Base-by-base conservation (phyloP, 1,284 basidiomycete genomes). In the Trametes polyzona region DNA sequence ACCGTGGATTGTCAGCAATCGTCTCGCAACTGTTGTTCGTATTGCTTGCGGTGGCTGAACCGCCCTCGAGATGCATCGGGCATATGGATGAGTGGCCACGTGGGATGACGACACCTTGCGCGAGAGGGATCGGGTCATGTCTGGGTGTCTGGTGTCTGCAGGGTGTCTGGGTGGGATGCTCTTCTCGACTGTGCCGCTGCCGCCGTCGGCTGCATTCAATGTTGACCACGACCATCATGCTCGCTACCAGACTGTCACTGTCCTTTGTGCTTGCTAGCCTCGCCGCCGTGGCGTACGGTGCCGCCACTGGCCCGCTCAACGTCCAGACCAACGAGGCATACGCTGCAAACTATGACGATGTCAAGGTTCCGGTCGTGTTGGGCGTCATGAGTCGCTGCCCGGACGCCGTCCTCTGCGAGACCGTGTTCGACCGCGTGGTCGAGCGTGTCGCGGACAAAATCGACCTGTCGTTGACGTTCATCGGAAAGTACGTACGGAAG, bases 321-420 rank as follows among this genome's bases (percentile, higher is more conserved):
- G 65, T 72, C 52, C 72, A 78, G 46, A 29, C 49, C 16, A 23
- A 24, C 27, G 49, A 46, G 10, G 32, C 61, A 6, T 55, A 43
- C 50, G 27, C 64, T 66, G 37, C 50, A 51, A 17, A 19, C 58
- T 41, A 67, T 30, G 62, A 70, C 41, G 73, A 75, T 61, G 69
- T 77, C 65, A 84, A 83, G 73, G 87, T 80, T 2, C 78, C 78
- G 11, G 73, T 80, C 11, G 67, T 78, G 36, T 75, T 92, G 21
- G 90, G 88, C 21, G 89, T 92, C 37, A 92, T 91, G 89, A 88
- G 87, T 64, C 82, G 80, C 42, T 91, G 90, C 69, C 88, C 89
- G 2, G 91, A 93, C 61, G 90, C 90, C 5, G 69, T 92, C 23
- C 67, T 88, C 16, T 95, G 93, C 69, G 93, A 96, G 72, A 76